phyloP scores from a whole-genome alignment of 2,329 filamentous ascomycete species.

The Chaetomium olivaceum region DNA sequence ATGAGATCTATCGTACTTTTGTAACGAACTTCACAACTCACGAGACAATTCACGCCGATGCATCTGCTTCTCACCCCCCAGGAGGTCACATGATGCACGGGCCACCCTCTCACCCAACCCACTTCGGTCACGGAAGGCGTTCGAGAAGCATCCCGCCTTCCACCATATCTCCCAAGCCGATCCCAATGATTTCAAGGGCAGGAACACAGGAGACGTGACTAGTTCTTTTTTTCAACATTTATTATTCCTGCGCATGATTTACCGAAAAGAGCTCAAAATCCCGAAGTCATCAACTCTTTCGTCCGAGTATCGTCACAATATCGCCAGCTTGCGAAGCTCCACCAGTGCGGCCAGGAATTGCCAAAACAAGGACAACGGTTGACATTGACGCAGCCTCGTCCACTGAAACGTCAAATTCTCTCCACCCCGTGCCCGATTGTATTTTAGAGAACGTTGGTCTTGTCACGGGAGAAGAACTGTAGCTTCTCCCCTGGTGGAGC shows the following conservation, averaged over 20 bases:
- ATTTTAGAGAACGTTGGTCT: neutral
- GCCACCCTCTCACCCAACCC: neutral
- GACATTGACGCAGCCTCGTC: neutral
- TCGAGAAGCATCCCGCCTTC: slow-evolving; percentile 2
- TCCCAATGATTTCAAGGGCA: neutral
- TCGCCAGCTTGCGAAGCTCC: no score
- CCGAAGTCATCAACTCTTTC: no score
- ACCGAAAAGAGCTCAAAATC: no score
- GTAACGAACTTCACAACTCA: no score
- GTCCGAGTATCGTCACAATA: no score
- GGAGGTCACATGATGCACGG: slow-evolving; percentile 14
- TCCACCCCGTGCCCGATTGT: neutral
- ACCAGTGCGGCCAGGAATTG: no score
- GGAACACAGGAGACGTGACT: neutral
- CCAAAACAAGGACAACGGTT: neutral
- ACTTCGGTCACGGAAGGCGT: neutral
- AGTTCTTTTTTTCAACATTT: no score
- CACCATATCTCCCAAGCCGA: slow-evolving; percentile 7
- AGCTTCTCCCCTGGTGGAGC: slow-evolving; percentile 22
- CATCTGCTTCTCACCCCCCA: no score
- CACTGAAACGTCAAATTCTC: neutral
- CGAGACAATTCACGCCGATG: neutral
- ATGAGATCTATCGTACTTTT: no score
- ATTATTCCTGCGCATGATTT: no score
- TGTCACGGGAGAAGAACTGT: neutral